phyloP scores from a whole-genome alignment of 106 monocot genomes.

The Dendrobium nobile region DNA sequence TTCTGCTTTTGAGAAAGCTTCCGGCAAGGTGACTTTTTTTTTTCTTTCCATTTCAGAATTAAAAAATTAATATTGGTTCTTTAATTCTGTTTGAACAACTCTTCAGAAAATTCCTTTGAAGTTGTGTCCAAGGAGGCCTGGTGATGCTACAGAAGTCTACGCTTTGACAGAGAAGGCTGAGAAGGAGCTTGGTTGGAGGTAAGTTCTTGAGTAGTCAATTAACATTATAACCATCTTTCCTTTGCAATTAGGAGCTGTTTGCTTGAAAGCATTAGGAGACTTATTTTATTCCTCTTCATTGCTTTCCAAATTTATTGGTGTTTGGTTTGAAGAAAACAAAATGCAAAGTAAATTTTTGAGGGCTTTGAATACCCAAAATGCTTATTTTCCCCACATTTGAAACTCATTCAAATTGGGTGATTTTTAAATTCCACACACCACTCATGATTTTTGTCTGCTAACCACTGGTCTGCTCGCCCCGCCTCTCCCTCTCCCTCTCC shows the following conservation, averaged over 20 bases:
- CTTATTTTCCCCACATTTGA: too few species aligned
- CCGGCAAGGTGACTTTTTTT: constrained; percentile 49
- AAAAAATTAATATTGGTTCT: neutral
- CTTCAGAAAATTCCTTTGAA: constrained; percentile 67
- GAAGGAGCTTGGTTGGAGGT: constrained; percentile 84
- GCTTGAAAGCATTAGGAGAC: too few species aligned
- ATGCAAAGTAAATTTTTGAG: too few species aligned
- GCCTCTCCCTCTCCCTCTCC: too few species aligned
- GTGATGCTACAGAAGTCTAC: constrained; percentile 77
- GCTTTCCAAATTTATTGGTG: too few species aligned
- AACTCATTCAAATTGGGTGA: too few species aligned
- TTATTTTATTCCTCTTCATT: too few species aligned
- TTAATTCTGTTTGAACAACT: neutral
- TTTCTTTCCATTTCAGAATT: neutral
- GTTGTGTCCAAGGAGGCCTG: constrained; percentile 59
- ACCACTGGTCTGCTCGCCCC: too few species aligned
- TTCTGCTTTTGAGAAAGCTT: constrained; percentile 80
- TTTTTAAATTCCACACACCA: too few species aligned
- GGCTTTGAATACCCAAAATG: too few species aligned
- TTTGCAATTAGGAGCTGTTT: neutral
- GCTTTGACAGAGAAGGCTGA: constrained; percentile 71
- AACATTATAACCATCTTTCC: neutral
- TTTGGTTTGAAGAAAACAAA: too few species aligned
- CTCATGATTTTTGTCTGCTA: too few species aligned
- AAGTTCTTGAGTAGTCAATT: constrained; percentile 6